Conservation (phyloP, 768 basidiomycete genomes). For the Kwoniella sp. region DNA sequence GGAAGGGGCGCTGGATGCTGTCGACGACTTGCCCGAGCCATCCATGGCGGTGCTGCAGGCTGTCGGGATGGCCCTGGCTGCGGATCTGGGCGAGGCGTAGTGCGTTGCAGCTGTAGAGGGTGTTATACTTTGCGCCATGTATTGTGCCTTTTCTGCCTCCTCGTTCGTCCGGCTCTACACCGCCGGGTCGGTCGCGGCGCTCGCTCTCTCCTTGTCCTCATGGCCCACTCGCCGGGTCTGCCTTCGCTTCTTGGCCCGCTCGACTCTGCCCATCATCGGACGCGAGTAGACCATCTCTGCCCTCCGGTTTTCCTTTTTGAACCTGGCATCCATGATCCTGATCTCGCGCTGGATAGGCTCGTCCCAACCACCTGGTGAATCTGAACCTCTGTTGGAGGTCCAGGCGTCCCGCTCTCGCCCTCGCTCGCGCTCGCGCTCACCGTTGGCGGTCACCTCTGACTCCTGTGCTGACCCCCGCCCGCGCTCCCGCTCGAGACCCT, state of each 20-base stretch:
- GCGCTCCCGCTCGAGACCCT: constrained; percentile 3
- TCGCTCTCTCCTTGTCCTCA: constrained; percentile 3
- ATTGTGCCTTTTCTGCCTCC: background rate
- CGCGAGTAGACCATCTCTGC: constrained; percentile 12
- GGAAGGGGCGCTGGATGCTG: constrained; percentile 3
- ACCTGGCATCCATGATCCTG: constrained; percentile 13
- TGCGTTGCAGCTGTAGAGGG: background rate
- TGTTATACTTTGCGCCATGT: background rate
- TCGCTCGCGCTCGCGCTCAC: no score
- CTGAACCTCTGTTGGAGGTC: constrained; percentile 8
- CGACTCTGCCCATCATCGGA: constrained; percentile 14
- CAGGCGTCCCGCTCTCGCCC: constrained; percentile 4
- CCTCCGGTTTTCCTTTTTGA: constrained; percentile 15
- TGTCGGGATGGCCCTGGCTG: constrained; percentile 13
- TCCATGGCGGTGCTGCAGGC: constrained; percentile 8
- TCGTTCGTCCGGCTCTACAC: background rate
- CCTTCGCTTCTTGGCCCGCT: constrained; percentile 14
- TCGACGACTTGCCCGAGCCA: constrained; percentile 3
- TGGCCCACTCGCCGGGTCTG: constrained; percentile 3
- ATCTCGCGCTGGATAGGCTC: constrained; percentile 10
- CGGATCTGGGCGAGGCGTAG: constrained; percentile 15
- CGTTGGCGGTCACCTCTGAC: no score
- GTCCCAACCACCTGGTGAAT: constrained; percentile 19
- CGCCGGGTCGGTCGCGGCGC: background rate
- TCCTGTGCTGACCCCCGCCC: background rate